Conservation (phyloP, 2,329 filamentous ascomycete species). For the Teratosphaeria pseudoeucalypti region DNA sequence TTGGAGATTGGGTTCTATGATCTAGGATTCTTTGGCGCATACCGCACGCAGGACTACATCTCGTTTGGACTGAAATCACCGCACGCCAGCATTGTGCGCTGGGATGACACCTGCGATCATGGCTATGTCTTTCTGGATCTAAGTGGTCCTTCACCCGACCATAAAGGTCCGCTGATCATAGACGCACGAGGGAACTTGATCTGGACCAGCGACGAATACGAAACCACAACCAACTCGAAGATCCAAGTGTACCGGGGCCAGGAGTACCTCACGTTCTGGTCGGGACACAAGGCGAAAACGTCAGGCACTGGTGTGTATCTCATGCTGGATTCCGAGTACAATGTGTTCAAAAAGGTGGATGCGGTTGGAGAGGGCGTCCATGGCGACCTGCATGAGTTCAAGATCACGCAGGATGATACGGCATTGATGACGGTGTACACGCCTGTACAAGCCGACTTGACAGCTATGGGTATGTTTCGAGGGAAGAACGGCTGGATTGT, state of each 20-base stretch:
- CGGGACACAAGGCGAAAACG: slow-evolving; percentile 25
- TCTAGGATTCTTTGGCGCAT: slow-evolving; percentile 23
- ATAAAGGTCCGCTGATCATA: slow-evolving; percentile 26
- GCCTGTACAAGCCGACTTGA: slow-evolving; percentile 18
- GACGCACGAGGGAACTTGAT: slow-evolving; percentile 24
- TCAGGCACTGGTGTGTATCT: slow-evolving; percentile 26
- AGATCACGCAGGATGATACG: slow-evolving; percentile 31
- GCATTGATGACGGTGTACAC: slow-evolving; percentile 37
- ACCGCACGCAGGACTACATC: slow-evolving; percentile 16
- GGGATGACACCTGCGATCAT: slow-evolving; percentile 22
- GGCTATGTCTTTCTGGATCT: slow-evolving; percentile 22
- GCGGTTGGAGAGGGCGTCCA: slow-evolving; percentile 20
- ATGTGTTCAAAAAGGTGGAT: slow-evolving; percentile 17
- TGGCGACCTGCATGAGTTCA: slow-evolving; percentile 36
- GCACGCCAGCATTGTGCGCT: slow-evolving; percentile 15
- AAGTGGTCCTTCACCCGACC: slow-evolving; percentile 19
- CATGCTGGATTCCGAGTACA: slow-evolving; percentile 24
- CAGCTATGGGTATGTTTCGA: slow-evolving; percentile 15
- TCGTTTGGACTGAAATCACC: slow-evolving; percentile 21
- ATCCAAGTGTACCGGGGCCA: slow-evolving; percentile 26
- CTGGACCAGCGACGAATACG: slow-evolving; percentile 24
- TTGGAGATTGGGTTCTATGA: slow-evolving; percentile 22
- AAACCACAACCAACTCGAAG: slow-evolving; percentile 22
- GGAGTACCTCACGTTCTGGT: slow-evolving; percentile 30
- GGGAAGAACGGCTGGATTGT: slow-evolving; percentile 30